These are phyloP conservation scores for Lentinus polychrous DNA, from an alignment of 1,284 basidiomycete species.

Conservation along the genomic window DNA sequence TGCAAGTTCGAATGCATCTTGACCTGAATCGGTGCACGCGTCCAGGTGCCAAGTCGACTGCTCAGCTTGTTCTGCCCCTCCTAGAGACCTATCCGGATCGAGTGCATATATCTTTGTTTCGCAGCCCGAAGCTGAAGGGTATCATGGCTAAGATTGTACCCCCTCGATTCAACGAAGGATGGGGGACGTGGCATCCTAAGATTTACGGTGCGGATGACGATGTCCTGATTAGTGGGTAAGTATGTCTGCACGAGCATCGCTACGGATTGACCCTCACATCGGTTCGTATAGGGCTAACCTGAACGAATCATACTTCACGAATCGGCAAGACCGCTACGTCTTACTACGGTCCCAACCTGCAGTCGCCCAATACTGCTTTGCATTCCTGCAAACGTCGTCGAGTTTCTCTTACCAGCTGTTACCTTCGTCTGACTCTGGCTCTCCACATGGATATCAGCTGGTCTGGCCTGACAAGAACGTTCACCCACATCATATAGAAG, in stretches of 20 bases:
- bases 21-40: slow-evolving; percentile 93
- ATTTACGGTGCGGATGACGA: slow-evolving; percentile 92
- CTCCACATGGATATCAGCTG: slow-evolving; percentile 33
- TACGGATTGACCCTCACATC: background rate
- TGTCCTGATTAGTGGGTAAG: slow-evolving; percentile 89
- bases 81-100: slow-evolving; percentile 66
- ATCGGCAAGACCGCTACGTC: slow-evolving; percentile 93
- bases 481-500: slow-evolving; percentile 58
- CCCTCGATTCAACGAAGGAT: slow-evolving; percentile 93
- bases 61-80: slow-evolving; percentile 68
- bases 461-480: slow-evolving; percentile 50
- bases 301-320: slow-evolving; percentile 89
- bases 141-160: slow-evolving; percentile 76
- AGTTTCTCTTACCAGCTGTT: slow-evolving; percentile 71
- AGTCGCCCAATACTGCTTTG: slow-evolving; percentile 79
- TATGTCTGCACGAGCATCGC: slow-evolving; percentile 8
- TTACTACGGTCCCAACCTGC: slow-evolving; percentile 57
- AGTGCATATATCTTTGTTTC: slow-evolving; percentile 76
- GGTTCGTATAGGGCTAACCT: slow-evolving; percentile 76
- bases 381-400: slow-evolving; percentile 66
- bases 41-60: slow-evolving; percentile 70
- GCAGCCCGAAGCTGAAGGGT: slow-evolving; percentile 79
- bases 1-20: slow-evolving; percentile 73
- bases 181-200: slow-evolving; percentile 98
- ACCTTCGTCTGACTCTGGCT: slow-evolving; percentile 22